These are phyloP conservation scores for Phytophthora nicotianae DNA, from an alignment of 352 stramenopile genomes.

Conservation along the genomic window DNA sequence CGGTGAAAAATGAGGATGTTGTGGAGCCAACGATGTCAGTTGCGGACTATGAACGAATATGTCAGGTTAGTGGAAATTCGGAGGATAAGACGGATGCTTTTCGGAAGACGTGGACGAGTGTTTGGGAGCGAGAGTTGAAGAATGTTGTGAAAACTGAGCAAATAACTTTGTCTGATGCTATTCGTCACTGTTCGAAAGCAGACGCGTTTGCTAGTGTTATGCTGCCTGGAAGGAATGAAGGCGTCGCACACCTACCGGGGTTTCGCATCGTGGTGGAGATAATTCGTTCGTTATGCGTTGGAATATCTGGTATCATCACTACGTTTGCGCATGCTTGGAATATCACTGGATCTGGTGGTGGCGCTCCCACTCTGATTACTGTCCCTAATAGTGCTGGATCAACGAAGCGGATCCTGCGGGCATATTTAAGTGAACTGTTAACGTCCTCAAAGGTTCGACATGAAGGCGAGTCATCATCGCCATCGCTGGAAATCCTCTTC, in stretches of 20 bases:
- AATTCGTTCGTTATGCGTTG: constrained; percentile 22
- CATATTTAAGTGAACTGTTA: constrained; percentile 36
- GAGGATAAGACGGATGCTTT: not conserved
- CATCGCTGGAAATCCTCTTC: constrained; percentile 27
- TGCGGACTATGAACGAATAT: constrained; percentile 22
- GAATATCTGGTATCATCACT: constrained; percentile 15
- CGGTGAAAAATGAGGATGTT: constrained; percentile 9
- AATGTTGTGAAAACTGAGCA: constrained; percentile 7
- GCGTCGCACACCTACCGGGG: constrained; percentile 23
- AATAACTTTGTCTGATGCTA: constrained; percentile 27
- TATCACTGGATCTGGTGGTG: not conserved
- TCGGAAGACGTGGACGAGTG: constrained; percentile 34
- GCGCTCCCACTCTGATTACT: not conserved
- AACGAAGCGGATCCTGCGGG: constrained; percentile 26
- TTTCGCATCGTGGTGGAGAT: constrained; percentile 32
- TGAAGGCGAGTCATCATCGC: constrained; percentile 1
- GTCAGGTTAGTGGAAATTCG: not conserved
- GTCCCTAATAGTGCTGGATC: not conserved
- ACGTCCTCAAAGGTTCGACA: constrained; percentile 1
- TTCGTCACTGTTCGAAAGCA: constrained; percentile 42
- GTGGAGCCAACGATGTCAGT: constrained; percentile 15
- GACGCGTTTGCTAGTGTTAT: constrained; percentile 36
- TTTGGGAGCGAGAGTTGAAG: constrained; percentile 43
- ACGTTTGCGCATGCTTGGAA: constrained; percentile 30
- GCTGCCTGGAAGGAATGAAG: not conserved